These are phyloP conservation scores for Phytophthora hybrid DNA, from an alignment of 352 stramenopile species.

Conservation along the genomic window DNA sequence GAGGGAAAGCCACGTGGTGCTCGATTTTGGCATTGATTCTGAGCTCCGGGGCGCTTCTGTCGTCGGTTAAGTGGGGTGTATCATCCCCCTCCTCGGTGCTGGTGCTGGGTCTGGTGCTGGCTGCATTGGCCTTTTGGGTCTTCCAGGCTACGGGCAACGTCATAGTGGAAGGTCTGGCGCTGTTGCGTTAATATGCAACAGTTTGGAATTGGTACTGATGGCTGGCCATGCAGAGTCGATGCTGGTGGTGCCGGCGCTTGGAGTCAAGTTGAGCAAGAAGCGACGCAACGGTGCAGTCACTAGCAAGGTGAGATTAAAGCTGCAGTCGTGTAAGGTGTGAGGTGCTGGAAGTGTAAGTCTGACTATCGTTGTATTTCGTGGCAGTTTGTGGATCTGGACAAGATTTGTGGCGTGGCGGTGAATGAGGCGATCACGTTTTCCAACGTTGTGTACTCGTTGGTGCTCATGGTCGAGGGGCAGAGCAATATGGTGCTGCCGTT, in stretches of 20 bases:
- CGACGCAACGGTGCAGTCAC: constrained; percentile 50
- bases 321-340: too few relatives aligned
- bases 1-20: constrained; percentile 21
- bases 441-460: constrained; percentile 84
- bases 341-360: too few relatives aligned
- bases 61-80: constrained; percentile 29
- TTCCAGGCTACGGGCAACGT: constrained; percentile 29
- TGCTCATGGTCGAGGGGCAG: constrained; percentile 77
- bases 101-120: constrained; percentile 23
- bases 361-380: not conserved
- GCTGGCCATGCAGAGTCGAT: constrained; percentile 63
- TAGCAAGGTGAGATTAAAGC: constrained; percentile 26
- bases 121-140: constrained; percentile 25
- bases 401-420: constrained; percentile 75
- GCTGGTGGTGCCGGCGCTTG: constrained; percentile 76
- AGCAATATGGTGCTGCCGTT: constrained; percentile 80
- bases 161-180: constrained; percentile 39
- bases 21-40: constrained; percentile 24
- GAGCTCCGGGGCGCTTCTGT: constrained; percentile 28
- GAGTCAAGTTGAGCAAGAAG: constrained; percentile 75
- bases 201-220: not conserved
- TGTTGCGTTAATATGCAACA: not conserved
- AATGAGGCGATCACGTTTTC: constrained; percentile 87
- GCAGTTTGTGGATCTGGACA: constrained; percentile 44
- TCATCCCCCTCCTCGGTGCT: constrained; percentile 23